These are phyloP conservation scores for Ganoderma lucidum DNA, from an alignment of 1,284 basidiomycete species.

Conservation along the genomic window DNA sequence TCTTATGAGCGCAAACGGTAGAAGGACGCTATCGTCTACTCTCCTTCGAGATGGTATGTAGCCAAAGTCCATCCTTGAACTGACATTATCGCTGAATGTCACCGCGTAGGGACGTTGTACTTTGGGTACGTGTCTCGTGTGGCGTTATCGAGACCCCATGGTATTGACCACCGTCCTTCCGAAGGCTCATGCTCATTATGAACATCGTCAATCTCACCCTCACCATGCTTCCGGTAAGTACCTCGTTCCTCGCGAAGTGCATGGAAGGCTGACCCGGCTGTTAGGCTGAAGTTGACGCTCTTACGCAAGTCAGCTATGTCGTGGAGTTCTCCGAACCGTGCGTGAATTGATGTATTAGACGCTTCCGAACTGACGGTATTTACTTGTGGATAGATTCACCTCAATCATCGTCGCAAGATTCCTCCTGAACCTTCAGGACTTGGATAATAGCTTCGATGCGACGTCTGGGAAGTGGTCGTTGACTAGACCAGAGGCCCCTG, in stretches of 20 bases:
- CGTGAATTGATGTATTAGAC: not conserved
- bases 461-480: not conserved
- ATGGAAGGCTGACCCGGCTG: not conserved
- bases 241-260: too few relatives aligned
- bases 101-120: not conserved
- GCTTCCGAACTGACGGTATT: not conserved
- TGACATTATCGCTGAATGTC: not conserved
- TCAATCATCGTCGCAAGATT: conserved; percentile 3
- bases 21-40: not conserved
- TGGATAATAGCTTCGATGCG: not conserved
- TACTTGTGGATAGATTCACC: not conserved
- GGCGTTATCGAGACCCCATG: not conserved
- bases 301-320: conserved; percentile 11
- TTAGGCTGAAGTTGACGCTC: not conserved
- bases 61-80: too few relatives aligned
- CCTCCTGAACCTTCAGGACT: conserved; percentile 7
- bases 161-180: not conserved
- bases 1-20: not conserved
- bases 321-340: conserved; percentile 3
- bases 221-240: conserved; percentile 1
- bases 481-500: not conserved
- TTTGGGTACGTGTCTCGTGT: not conserved
- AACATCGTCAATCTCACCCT: conserved; percentile 1
- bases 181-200: conserved; percentile 2
- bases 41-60: conserved; percentile 1